Conservation (phyloP, 2,329 filamentous ascomycete genomes). For the Xylaria hypoxylon region DNA sequence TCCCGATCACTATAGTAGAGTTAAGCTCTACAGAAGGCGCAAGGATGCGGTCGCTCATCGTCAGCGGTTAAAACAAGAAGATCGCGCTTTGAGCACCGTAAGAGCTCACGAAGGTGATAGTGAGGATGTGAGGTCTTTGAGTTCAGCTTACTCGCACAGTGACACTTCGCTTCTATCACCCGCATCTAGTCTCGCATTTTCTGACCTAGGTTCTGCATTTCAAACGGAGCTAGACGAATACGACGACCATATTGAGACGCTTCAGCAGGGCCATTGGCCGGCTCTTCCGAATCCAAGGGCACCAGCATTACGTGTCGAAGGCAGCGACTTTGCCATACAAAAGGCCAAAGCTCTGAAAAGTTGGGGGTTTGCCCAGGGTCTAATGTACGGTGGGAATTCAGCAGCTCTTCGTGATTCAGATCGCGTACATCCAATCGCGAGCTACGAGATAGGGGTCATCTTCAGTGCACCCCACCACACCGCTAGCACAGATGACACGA, state of each 20-base stretch:
- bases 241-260: slow-evolving; percentile 12
- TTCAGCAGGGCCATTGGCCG: slow-evolving; percentile 28
- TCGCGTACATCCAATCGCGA: background rate
- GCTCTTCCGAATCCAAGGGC: background rate
- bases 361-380: slow-evolving; percentile 22
- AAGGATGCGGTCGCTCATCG: slow-evolving; percentile 13
- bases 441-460: slow-evolving; percentile 38
- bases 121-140: background rate
- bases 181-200: slow-evolving; percentile 1
- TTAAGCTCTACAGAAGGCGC: slow-evolving; percentile 32
- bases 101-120: background rate
- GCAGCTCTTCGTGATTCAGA: slow-evolving; percentile 39
- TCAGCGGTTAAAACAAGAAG: background rate
- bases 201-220: slow-evolving; percentile 8
- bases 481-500: slow-evolving; percentile 16
- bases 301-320: slow-evolving; percentile 7
- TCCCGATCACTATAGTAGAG: slow-evolving; percentile 27
- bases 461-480: slow-evolving; percentile 43
- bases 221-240: slow-evolving; percentile 31
- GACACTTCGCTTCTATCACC: background rate
- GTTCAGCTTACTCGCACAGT: background rate
- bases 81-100: background rate
- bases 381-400: slow-evolving; percentile 34
- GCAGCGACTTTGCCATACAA: slow-evolving; percentile 30
- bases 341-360: slow-evolving; percentile 21